These are phyloP conservation scores for Acacia crassicarpa DNA, from an alignment of 306 rosid species.

Conservation along the genomic window DNA sequence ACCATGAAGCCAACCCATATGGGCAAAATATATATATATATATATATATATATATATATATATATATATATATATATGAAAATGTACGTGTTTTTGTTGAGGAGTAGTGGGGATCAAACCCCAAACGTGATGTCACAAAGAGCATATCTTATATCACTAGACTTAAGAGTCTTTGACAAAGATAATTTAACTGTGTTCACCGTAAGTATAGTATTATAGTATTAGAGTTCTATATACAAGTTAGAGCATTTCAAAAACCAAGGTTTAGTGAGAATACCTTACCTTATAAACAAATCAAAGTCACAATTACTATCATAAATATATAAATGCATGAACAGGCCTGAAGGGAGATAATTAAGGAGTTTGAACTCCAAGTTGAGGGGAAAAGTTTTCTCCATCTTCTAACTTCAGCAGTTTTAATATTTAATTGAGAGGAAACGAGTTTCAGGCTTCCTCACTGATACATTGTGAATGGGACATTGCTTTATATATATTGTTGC, in stretches of 20 bases:
- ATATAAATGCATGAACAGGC: not conserved
- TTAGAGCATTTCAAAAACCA: not conserved
- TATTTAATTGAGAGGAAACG: not conserved
- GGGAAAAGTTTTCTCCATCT: not conserved
- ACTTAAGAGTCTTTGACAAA: too few species aligned
- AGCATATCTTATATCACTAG: too few species aligned
- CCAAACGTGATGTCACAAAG: too few species aligned
- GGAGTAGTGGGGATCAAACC: too few species aligned
- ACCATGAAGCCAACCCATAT: not conserved
- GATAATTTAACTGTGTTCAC: not conserved
- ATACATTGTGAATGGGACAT: not conserved
- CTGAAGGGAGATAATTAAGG: not conserved
- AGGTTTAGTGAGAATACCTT: not conserved
- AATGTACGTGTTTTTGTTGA: too few species aligned
- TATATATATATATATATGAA: accelerated
- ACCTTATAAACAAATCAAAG: not conserved
- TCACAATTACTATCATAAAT: not conserved
- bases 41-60: too few species aligned
- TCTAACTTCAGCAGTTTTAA: not conserved
- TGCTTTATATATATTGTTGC: not conserved
- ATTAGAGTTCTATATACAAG: not conserved
- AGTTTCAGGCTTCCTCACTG: not conserved
- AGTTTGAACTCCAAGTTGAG: not conserved
- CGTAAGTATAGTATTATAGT: not conserved
- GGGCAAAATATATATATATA: not conserved